These are phyloP conservation scores for Phytophthora tubulina DNA, from an alignment of 352 stramenopile species.

Conservation along the genomic window DNA sequence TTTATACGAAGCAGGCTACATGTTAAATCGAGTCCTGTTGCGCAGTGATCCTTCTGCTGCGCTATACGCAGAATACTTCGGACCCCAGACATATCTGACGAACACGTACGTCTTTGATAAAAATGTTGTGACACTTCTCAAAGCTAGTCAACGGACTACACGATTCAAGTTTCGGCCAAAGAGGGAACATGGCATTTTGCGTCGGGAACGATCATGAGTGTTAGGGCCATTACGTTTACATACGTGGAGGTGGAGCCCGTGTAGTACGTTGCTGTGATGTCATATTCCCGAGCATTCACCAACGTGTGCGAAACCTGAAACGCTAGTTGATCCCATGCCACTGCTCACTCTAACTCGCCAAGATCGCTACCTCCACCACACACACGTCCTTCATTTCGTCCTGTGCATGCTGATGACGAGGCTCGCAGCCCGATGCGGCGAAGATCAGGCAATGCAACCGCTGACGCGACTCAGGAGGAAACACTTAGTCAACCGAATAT, in stretches of 20 bases:
- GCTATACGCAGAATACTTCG: not conserved
- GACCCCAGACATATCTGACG: not conserved
- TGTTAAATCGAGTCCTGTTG: not conserved
- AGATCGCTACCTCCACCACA: too few species aligned
- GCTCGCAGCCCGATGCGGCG: too few species aligned
- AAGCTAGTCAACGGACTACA: not conserved
- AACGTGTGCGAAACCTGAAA: not conserved
- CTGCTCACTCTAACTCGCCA: too few species aligned
- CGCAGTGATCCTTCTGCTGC: not conserved
- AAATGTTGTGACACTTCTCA: not conserved
- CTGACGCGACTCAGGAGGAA: too few species aligned
- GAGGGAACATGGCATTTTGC: too few species aligned
- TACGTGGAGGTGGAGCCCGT: not conserved
- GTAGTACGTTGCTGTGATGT: not conserved
- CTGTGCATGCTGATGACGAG: too few species aligned
- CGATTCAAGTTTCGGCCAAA: conserved; percentile 4
- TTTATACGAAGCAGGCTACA: not conserved
- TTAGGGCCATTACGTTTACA: too few species aligned
- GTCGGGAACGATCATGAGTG: too few species aligned
- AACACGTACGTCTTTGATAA: conserved; percentile 5
- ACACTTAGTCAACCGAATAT: too few species aligned
- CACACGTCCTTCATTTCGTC: too few species aligned
- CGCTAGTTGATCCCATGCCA: too few species aligned
- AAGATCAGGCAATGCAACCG: too few species aligned
- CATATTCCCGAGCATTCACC: not conserved